A percentile compares a stretch with the other conserved stretches of the same genome.
phyloP scores from a whole-genome alignment of 1,139 yeast species.

The Meyerozyma sp. region DNA sequence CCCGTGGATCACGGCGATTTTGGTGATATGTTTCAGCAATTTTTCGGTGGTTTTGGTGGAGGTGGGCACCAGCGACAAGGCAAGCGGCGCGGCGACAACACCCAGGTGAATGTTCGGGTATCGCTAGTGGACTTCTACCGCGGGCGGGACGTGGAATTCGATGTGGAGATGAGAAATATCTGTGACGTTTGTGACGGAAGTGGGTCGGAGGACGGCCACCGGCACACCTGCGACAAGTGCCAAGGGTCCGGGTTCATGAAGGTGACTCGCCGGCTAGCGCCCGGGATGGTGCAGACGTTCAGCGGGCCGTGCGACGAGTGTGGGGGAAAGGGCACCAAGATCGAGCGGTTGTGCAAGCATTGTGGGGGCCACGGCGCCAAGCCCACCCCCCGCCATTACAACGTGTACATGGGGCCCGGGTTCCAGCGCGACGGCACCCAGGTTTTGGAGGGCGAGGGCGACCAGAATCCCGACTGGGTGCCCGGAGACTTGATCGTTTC shows the following conservation, averaged over 20 bases:
- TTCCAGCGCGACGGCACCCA: slow-evolving; percentile 55
- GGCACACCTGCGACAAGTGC: slow-evolving; percentile 62
- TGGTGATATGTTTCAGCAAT: slow-evolving; percentile 66
- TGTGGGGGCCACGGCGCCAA: slow-evolving; percentile 72
- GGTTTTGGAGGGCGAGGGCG: slow-evolving; percentile 72
- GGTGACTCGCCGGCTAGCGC: slow-evolving; percentile 75
- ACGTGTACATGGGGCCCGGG: slow-evolving; percentile 67
- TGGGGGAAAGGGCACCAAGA: slow-evolving; percentile 67
- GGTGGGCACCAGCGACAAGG: slow-evolving; percentile 34
- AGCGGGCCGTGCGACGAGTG: slow-evolving; percentile 78
- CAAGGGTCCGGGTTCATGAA: slow-evolving; percentile 67
- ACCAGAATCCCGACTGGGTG: slow-evolving; percentile 71
- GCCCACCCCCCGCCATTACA: slow-evolving; percentile 51
- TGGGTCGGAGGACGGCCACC: slow-evolving; percentile 77
- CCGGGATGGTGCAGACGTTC: slow-evolving; percentile 84
- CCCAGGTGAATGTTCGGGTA: slow-evolving; percentile 52
- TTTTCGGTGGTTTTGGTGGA: slow-evolving; percentile 65
- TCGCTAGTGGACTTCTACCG: slow-evolving; percentile 61
- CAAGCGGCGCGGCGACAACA: slow-evolving; percentile 60
- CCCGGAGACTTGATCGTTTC: slow-evolving; percentile 74
- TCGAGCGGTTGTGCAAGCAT: slow-evolving; percentile 55
- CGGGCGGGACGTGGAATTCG: slow-evolving; percentile 60
- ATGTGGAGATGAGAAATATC: slow-evolving; percentile 63
- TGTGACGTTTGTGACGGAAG: slow-evolving; percentile 79
- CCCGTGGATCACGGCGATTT: slow-evolving; percentile 46